phyloP scores from a whole-genome alignment of 257 asterid species.

The Scutellaria galericulata region DNA sequence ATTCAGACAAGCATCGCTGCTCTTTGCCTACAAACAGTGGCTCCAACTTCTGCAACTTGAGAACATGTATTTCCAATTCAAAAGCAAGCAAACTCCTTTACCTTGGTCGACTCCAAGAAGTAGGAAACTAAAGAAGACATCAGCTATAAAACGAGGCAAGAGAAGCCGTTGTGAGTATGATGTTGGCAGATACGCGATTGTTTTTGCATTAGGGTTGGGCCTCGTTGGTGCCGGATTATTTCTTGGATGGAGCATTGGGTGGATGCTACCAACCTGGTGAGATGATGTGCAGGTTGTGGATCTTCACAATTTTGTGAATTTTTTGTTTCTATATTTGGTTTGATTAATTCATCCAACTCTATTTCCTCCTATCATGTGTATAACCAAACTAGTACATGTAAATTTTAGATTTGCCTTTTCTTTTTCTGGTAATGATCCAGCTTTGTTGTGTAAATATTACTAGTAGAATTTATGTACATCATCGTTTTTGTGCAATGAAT shows the following conservation, averaged over 20 bases:
- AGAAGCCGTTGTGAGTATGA: constrained; percentile 36
- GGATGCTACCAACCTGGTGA: constrained; percentile 71
- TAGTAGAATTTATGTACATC: not conserved
- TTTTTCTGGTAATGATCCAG: not conserved
- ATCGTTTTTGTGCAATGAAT: not conserved
- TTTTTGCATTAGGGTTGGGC: constrained; percentile 78
- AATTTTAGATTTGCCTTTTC: constrained; percentile 10
- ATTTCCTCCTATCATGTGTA: constrained; percentile 8
- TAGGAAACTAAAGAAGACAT: constrained; percentile 25
- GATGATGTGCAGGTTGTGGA: constrained; percentile 10
- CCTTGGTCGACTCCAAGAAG: not conserved
- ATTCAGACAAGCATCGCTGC: constrained; percentile 80
- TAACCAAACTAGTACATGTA: constrained; percentile 26
- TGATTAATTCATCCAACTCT: constrained; percentile 16
- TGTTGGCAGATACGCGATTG: constrained; percentile 60
- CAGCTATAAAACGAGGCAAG: constrained; percentile 47
- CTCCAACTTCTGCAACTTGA: constrained; percentile 82
- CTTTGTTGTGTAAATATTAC: not conserved
- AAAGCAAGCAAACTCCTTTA: constrained; percentile 44
- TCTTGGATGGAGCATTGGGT: constrained; percentile 83
- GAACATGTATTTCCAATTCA: constrained; percentile 63
- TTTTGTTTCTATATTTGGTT: constrained; percentile 13
- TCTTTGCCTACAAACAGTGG: constrained; percentile 92
- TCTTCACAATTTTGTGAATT: constrained; percentile 28
- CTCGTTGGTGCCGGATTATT: constrained; percentile 85